Evolutionary conservation across 2,329 filamentous ascomycete genomes (phyloP).

Genomic region (Aspergillus spinulosporus): DNA sequence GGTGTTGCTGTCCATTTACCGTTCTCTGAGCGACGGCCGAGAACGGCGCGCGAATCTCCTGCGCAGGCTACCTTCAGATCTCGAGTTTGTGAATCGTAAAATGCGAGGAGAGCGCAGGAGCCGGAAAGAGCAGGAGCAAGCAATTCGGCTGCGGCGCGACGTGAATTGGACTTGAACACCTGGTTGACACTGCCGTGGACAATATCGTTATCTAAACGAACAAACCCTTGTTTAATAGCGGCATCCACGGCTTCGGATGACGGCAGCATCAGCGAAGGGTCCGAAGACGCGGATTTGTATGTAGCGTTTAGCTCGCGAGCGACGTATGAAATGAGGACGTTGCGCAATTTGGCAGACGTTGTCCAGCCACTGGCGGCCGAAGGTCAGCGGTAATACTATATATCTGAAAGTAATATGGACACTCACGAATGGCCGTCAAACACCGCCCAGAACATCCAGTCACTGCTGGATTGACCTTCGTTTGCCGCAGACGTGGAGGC

Average conservation of each 20-base stretch:
- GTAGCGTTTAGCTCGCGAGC: conserved; percentile 89
- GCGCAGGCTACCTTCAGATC: conserved; percentile 92
- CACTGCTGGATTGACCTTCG: conserved; percentile 61
- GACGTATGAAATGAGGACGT: conserved; percentile 88
- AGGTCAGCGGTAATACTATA: conserved; percentile 6
- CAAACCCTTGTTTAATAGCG: conserved; percentile 91
- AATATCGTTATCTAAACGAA: conserved; percentile 87
- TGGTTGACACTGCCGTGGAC: conserved; percentile 90
- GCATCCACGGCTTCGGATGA: conserved; percentile 77
- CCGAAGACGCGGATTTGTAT: conserved; percentile 71
- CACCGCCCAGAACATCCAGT: conserved; percentile 99
- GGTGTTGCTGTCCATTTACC: conserved; percentile 93
- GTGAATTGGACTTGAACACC: conserved; percentile 84
- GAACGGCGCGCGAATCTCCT: conserved; percentile 90
- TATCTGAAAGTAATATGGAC: background rate
- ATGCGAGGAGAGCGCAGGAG: conserved; percentile 94
- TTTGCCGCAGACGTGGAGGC: conserved; percentile 57
- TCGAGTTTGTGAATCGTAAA: conserved; percentile 87
- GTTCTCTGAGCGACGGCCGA: conserved; percentile 72
- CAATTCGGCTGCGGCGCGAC: conserved; percentile 85
- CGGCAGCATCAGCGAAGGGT: conserved; percentile 62
- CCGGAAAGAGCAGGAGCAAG: conserved; percentile 91
- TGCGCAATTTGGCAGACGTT: conserved; percentile 90
- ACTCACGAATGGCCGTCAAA: conserved; percentile 93
- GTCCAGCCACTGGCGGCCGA: conserved; percentile 75